phyloP scores from a whole-genome alignment of 208 protist genomes.

The Acanthamoeba lenticulata region DNA sequence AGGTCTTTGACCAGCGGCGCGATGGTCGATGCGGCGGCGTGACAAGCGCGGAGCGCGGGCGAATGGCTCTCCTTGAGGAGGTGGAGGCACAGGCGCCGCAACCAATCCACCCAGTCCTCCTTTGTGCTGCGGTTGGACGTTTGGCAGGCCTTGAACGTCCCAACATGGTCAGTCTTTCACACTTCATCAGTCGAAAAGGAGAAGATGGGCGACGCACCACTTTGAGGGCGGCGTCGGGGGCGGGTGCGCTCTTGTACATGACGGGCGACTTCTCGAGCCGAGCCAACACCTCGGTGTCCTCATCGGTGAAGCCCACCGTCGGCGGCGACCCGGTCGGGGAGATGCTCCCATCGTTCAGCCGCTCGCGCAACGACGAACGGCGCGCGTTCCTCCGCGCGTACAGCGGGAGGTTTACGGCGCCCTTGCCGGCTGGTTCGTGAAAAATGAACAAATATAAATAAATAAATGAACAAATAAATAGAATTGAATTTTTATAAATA shows the following conservation, averaged over 20 bases:
- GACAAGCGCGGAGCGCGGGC: slow-evolving; percentile 89
- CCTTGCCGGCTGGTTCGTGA: too few species aligned
- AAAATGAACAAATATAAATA: too few species aligned
- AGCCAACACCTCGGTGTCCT: not conserved
- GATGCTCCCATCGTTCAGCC: too few species aligned
- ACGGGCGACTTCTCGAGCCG: not conserved
- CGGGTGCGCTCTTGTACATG: not conserved
- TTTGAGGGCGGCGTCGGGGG: not conserved
- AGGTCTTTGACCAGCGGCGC: slow-evolving; percentile 89
- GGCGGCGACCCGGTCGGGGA: too few species aligned
- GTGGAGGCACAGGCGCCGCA: slow-evolving; percentile 89
- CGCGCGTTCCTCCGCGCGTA: too few species aligned
- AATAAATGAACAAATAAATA: too few species aligned
- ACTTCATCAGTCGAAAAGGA: too few species aligned
- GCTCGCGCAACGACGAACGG: too few species aligned
- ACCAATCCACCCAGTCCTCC: slow-evolving; percentile 94
- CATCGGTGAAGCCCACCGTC: too few species aligned
- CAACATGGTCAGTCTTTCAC: not conserved
- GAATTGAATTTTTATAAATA: too few species aligned
- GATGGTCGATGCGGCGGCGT: slow-evolving; percentile 85
- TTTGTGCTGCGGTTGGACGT: slow-evolving; percentile 85
- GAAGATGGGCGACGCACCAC: too few species aligned
- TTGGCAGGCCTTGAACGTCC: slow-evolving; percentile 86
- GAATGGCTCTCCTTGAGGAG: slow-evolving; percentile 91
- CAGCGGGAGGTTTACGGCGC: too few species aligned